Evolutionary conservation across 2,329 filamentous ascomycete genomes (phyloP), one percentile per base, ranked within the genome.

Genomic region (Lachnellula cervina): DNA sequence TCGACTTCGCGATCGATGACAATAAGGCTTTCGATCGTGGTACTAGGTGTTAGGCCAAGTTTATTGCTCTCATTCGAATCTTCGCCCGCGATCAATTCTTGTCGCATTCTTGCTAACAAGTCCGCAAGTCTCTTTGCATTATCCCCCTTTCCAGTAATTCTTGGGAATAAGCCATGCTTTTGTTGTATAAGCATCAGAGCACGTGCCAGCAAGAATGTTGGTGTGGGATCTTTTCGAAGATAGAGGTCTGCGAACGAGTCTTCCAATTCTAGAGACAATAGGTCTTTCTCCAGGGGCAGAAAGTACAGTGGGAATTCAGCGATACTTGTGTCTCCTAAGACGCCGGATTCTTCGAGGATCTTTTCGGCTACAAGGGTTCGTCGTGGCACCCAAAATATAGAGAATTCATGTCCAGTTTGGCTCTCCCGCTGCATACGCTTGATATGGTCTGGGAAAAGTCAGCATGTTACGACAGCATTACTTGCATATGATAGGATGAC

Each of bases 1-100:
- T 99, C 94, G 54, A 96, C 88, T 69, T 97, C 92, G 49, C 94
- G 88, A 71, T 99, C 94, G 54, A 99, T 91, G 58, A 99, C 88
- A 66, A 99, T 92, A 57, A 97, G 77, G 68, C 88, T 96, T 71
- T 99, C 94, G 48, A 91, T 89, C 6, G 86, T 86, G 11, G 88
- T 88, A 71, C 94, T 97, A 13, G 94, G 93, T 11, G 89, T 86
- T 25, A 96, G 77, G 6, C 88, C 88, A 45, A 86, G 77, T 62
- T 80, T 81, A 52, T 76, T 73, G 54, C 77, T 76, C 55, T 85
- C 86, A 55, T 76, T 79, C 44, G 80, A 82, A 64, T 89, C 86
- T 68, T 95, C 91, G 19, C 89, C 88, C 46, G 91, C 89, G 40
- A 88, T 76, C 14, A 92, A 78, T 73, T 99, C 94, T 68, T 92